Conservation (phyloP, 768 basidiomycete genomes). For the Cystofilobasidium bisporidii region DNA sequence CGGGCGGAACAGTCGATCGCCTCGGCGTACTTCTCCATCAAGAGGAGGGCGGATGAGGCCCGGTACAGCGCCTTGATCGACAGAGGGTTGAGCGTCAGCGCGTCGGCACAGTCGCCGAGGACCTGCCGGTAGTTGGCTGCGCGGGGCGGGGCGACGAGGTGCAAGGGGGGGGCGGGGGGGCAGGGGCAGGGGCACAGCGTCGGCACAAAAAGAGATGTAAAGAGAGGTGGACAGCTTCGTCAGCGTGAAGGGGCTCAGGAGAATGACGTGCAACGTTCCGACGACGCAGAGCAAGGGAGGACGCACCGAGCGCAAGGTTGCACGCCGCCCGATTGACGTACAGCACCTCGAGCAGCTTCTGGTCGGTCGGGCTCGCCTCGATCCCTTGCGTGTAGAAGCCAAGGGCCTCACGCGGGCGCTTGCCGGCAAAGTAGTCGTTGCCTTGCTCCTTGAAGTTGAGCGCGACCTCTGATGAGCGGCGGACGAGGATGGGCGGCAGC, state of each 20-base stretch:
- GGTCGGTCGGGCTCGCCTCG: constrained; percentile 71
- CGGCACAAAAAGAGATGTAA: too few relatives aligned
- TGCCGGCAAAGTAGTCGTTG: constrained; percentile 84
- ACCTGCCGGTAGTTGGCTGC: constrained; percentile 82
- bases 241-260: constrained; percentile 33
- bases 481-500: neutral
- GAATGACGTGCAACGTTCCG: too few relatives aligned
- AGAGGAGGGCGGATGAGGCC: constrained; percentile 64
- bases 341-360: constrained; percentile 49
- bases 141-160: constrained; percentile 6
- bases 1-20: constrained; percentile 70
- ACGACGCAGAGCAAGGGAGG: neutral
- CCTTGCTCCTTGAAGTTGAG: constrained; percentile 90
- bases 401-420: constrained; percentile 73
- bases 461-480: constrained; percentile 59
- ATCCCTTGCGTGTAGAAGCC: constrained; percentile 85
- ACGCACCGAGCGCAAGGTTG: constrained; percentile 52
- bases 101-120: constrained; percentile 71
- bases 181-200: too few relatives aligned
- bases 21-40: constrained; percentile 66
- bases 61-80: constrained; percentile 81
- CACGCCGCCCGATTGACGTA: constrained; percentile 86
- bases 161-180: too few relatives aligned
- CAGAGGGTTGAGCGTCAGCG: constrained; percentile 52
- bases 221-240: neutral